These are phyloP conservation scores for Boletellus deceptivus DNA, from an alignment of 1,284 basidiomycete genomes.

Conservation along the genomic window DNA sequence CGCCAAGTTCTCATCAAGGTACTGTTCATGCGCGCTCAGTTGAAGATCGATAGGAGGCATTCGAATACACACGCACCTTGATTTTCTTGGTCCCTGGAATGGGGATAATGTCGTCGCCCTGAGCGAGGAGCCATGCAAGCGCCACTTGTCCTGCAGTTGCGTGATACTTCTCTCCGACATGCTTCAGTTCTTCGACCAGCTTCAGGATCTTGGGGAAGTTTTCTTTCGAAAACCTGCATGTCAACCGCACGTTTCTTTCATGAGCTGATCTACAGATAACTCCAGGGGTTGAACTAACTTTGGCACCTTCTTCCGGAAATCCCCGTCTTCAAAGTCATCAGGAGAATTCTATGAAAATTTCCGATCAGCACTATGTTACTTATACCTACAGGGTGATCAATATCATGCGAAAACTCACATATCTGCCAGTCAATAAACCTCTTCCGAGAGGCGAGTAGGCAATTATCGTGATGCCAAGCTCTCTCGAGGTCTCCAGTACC, in stretches of 20 bases:
- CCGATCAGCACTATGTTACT: too few species aligned
- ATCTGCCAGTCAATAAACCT: conserved; percentile 43
- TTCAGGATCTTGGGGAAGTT: conserved; percentile 45
- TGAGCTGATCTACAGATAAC: not conserved
- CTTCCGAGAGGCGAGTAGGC: conserved; percentile 46
- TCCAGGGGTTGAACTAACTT: conserved; percentile 7
- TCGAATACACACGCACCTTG: conserved; percentile 16
- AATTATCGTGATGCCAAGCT: conserved; percentile 34
- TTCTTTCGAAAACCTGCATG: conserved; percentile 27
- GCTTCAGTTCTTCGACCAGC: conserved; percentile 37
- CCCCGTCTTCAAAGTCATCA: conserved; percentile 5
- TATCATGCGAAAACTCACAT: conserved; percentile 22
- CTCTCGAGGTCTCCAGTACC: conserved; percentile 29
- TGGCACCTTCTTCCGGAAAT: conserved; percentile 11
- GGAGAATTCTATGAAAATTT: conserved; percentile 29
- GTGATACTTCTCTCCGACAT: conserved; percentile 32
- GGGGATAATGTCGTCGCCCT: conserved; percentile 39
- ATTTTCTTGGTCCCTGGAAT: conserved; percentile 33
- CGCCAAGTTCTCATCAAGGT: conserved; percentile 41
- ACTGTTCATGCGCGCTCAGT: conserved; percentile 22
- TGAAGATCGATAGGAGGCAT: not conserved
- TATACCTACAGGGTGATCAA: too few species aligned
- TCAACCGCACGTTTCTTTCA: not conserved
- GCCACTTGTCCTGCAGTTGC: conserved; percentile 44
- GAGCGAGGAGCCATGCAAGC: conserved; percentile 46